Evolutionary conservation across 495 filamentous ascomycete genomes (phyloP), one percentile per base, ranked within the genome.

Genomic region (Aspergillus indologenus): DNA sequence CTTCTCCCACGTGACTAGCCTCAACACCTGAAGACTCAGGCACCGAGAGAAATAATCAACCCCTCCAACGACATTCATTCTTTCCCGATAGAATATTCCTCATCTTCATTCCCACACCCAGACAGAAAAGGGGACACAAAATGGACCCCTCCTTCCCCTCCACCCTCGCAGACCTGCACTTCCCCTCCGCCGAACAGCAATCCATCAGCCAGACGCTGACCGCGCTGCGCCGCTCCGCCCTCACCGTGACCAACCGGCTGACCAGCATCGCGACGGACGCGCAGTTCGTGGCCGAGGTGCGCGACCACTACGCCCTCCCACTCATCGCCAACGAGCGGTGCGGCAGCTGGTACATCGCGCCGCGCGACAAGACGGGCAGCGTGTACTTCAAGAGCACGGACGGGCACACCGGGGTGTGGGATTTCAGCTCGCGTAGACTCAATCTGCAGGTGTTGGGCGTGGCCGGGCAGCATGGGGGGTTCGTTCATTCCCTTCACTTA

Each of bases 301-400:
- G 75, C 9, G 64, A 75, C 9, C 69, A 75, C 21, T 81, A 81
- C 59, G 64, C 65, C 20, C 77, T 94, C n/a, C 92, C 93, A 0
- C 73, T 97, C n/a, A 77, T 98, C 21, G 89, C 92, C 21, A 98
- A 98, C 65, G 90, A 96, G 70, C 80, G 94, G 52, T 96, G 92
- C 66, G 94, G 94, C 1, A 92, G 90, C 68, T 98, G 94, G 94
- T 98, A 98, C 71, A 89, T 97, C 42, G 76, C 84, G 26, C 87
- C 90, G 0, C 69, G 70, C 19, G 62, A 58, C 12, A 92, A 92
- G 67, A 73, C 72, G 1, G 89, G 81, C 17, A 89, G 88, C 52
- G 90, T 83, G 7, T 98, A 98, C 74, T 98, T 97, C 75, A 98
- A 98, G 79, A 95, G 90, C 75, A 98, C 94, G 24, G 94, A 98